Base-by-base conservation (phyloP, 345 rosid species). In the Chamaenerion angustifolium region DNA sequence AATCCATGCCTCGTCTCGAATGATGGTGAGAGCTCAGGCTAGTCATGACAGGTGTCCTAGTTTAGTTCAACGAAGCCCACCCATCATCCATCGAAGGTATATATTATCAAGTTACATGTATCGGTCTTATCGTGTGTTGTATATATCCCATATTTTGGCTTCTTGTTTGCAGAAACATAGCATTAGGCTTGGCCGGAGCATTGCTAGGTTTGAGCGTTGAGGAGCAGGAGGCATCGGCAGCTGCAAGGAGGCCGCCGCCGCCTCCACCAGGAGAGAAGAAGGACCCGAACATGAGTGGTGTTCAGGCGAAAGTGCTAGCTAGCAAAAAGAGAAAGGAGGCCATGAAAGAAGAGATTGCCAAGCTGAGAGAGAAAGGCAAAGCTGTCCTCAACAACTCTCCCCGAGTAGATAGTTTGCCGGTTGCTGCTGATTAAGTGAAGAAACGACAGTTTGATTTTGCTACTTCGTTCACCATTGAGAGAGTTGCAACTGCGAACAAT, bases 301-400 rank as follows among this genome's bases (percentile, higher is more conserved):
- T 83, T 41, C 87, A 65, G 57, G 98, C 95, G 1, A 86, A 80
- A 61, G 71, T 90, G 21, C 55, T 83, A n/a, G 96, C 96, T 8
- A 92, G 95, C 68, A 86, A 75, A 77, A 74, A 60, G 63, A 67
- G 79, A 72, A 74, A 70, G 55, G 75, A 69, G 46, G 72, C 72
- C 45, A 47, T 73, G 75, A 73, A 73, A 61, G 63, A 70, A 47
- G 16, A 40, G 15, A 42, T 56, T 10, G 62, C 57, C n/a, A 83
- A 71, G 63, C 68, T 82, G 57, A 76, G 83, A 58, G 89, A 84
- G 71, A 59, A 67, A 72, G 96, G 85, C 45, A 83, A 81, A 67
- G 6, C 66, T 40, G 11, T 69, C 17, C 48, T 46, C 11, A 14
- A 1, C 11, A 10, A 31, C 42, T 6, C 13, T 42, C 54, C 49